Percentiles rank a stretch among this genome's conserved stretches.
Evolutionary conservation across 768 basidiomycete genomes (phyloP).

Genomic region (Auricularia sp.): DNA sequence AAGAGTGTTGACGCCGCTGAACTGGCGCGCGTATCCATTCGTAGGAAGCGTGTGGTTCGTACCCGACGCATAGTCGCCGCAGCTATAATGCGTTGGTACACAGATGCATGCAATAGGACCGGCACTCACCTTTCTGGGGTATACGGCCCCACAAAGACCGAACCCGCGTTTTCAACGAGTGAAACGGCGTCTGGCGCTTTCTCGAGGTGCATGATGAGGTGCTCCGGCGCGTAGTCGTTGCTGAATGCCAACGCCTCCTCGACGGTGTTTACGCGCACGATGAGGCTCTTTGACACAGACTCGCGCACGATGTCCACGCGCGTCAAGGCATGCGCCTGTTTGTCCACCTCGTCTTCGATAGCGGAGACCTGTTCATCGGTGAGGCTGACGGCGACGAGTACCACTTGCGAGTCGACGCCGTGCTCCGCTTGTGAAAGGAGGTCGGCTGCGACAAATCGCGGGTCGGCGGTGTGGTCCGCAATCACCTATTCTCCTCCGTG

Average conservation of each 20-base stretch:
- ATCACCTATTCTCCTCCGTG: slow-evolving; percentile 62
- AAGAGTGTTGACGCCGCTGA: slow-evolving; percentile 93
- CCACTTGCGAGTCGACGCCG: slow-evolving; percentile 96
- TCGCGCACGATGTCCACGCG: slow-evolving; percentile 85
- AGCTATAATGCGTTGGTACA: slow-evolving; percentile 38
- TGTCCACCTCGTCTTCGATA: slow-evolving; percentile 79
- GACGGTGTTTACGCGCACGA: slow-evolving; percentile 57
- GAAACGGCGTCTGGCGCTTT: slow-evolving; percentile 56
- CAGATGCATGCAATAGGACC: slow-evolving; percentile 5
- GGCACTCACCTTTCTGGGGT: slow-evolving; percentile 79
- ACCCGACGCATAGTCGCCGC: slow-evolving; percentile 97
- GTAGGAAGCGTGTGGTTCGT: slow-evolving; percentile 98
- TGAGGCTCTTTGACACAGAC: slow-evolving; percentile 84
- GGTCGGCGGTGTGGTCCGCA: slow-evolving; percentile 76
- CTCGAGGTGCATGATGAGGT: slow-evolving; percentile 84
- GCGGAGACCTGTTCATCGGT: slow-evolving; percentile 48
- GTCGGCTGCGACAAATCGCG: slow-evolving; percentile 92
- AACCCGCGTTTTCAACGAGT: slow-evolving; percentile 83
- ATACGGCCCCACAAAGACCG: slow-evolving; percentile 90
- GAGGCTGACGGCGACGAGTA: slow-evolving; percentile 75
- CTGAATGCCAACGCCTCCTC: slow-evolving; percentile 81
- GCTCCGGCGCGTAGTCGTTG: slow-evolving; percentile 97
- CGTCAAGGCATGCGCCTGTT: slow-evolving; percentile 75
- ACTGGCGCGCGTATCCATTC: slow-evolving; percentile 93
- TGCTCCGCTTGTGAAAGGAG: slow-evolving; percentile 97